Evolutionary conservation across 2,329 filamentous ascomycete species (phyloP), one percentile per base, ranked within the genome.

Genomic region (Trichoderma koningii): DNA sequence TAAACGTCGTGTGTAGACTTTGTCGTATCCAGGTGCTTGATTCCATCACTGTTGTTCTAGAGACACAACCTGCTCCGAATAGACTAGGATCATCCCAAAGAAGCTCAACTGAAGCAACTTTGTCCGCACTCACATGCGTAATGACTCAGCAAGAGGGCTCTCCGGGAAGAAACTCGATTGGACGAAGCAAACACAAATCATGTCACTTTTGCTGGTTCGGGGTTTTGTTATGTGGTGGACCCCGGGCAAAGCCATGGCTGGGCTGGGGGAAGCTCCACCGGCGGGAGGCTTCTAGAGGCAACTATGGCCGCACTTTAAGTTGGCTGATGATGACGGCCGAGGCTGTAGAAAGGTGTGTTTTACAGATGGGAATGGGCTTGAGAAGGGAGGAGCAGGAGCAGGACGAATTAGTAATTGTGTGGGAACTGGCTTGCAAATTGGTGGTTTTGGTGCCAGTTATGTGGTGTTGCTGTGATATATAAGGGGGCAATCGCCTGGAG

Each of bases 41-140:
- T 10, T 38, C 14, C 34, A 38, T 14, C 10, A 12, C 5, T 30
- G 10, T 14, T 14, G 17, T 26, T 10, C 34, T 21, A n/a, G 17
- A 51, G 34, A 14, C 21, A 3, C 34, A 42, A 60, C 34, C n/a
- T 50, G 15, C 7, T 42, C 30, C n/a, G n/a, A n/a, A n/a, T n/a
- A n/a, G n/a, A n/a, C n/a, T n/a, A n/a, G n/a, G n/a, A n/a, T n/a
- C n/a, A n/a, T n/a, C n/a, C n/a, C n/a, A n/a, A n/a, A n/a, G n/a
- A n/a, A n/a, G n/a, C n/a, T n/a, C n/a, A n/a, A 42, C 7, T 28
- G 30, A 60, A 51, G 56, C 56, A 60, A 60, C 56, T 60, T 60
- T 60, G 45, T 28, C 56, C 56, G 45, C 56, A 38, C 30, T n/a
- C 38, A 34, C 26, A 10, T 19, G 15, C 12, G 21, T 10, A 26